Conservation (phyloP, 2,329 filamentous ascomycete species). For the Neurospora crassa region DNA sequence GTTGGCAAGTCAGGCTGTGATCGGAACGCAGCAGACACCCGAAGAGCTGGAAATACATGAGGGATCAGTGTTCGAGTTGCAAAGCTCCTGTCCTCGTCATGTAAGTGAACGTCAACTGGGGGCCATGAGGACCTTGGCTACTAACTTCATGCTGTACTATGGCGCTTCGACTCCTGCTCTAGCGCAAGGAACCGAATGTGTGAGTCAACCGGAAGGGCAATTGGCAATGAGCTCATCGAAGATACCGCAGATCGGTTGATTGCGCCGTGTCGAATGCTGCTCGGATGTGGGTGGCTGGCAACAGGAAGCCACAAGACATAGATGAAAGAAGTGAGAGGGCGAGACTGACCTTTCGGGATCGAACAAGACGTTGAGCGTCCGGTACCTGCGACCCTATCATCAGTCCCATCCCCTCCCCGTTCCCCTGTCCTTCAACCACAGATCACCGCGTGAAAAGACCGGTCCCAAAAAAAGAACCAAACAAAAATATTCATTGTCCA, state of each 20-base stretch:
- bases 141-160: background rate
- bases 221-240: background rate
- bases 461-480: background rate
- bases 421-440: background rate
- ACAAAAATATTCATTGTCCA: background rate
- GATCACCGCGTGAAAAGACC: background rate
- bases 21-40: background rate
- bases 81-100: background rate
- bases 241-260: background rate
- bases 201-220: background rate
- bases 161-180: background rate
- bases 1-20: background rate
- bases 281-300: background rate
- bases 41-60: background rate
- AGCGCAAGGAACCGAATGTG: background rate
- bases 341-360: background rate
- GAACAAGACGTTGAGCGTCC: background rate
- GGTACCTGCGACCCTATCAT: background rate
- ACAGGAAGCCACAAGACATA: background rate
- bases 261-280: background rate
- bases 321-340: background rate
- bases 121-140: background rate
- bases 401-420: background rate
- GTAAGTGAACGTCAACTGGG: background rate
- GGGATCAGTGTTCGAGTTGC: background rate